Evolutionary conservation across 352 stramenopile species (phyloP), one percentile per base, ranked within the genome.

Genomic region (Pythium aristosporum): DNA sequence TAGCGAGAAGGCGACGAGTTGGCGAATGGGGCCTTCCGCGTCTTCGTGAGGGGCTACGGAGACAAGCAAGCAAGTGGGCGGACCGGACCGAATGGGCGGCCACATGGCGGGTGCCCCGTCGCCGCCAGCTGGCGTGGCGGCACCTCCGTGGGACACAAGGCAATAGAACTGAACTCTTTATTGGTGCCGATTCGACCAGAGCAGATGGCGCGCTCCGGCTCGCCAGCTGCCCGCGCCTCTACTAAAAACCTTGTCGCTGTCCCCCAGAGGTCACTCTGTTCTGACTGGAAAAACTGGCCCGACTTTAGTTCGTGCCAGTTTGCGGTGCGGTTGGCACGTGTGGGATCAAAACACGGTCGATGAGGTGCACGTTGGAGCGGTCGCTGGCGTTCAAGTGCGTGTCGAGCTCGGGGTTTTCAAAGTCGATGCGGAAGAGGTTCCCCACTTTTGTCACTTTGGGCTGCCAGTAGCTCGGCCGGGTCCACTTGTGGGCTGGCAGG

Each of bases 351-450:
- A 94, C 74, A 57, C 72, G 80, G 69, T 96, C 87, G 28, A 96
- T 83, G 21, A 94, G 69, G 54, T 91, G 85, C 55, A 93, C 81
- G 47, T 89, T 90, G 7, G 83, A 94, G 49, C 87, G 87, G 57
- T 96, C 87, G 34, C 61, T 75, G 23, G 76, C 78, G 67, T 92
- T 92, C 51, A 92, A 85, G 41, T 85, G 89, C 52, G 39, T 65
- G 57, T 94, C 85, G 16, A 94, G 70, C 44, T 77, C 81, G 20
- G 78, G 80, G 63, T 95, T 89, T 65, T 95, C 87, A 57, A 95
- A 92, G 61, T 95, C 86, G 50, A 93, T 61, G 21, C 86, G 84
- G 62, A 95, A 60, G 68, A 95, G 85, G 61, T 91, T 92, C 71
- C 88, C 83, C 59, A 93, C 81, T 65, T 85, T 90, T 57, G 80